Percentiles rank a stretch among this genome's conserved stretches.
Conservation (phyloP, 768 basidiomycete species). For the Hypholoma fasciculare region DNA sequence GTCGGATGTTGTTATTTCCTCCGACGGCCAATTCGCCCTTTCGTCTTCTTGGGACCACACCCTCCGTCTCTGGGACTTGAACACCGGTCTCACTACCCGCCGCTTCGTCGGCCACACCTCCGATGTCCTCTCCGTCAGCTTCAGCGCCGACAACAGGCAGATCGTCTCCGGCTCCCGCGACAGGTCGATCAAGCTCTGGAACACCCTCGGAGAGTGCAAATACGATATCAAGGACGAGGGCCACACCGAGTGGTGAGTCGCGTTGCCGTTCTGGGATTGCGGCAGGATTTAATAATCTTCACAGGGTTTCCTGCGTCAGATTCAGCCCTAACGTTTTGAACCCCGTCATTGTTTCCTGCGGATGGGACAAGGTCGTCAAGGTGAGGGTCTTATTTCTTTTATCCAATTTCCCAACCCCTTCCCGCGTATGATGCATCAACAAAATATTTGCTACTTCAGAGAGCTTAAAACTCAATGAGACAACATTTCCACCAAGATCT, state of each 20-base stretch:
- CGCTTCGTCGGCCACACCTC: conserved; percentile 98
- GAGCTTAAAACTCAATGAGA: conserved; percentile 68
- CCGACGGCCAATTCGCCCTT: conserved; percentile 98
- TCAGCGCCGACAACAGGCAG: conserved; percentile 99
- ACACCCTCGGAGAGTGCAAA: conserved; percentile 99
- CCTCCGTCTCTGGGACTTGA: conserved; percentile 98
- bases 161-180: conserved; percentile 99
- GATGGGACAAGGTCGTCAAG: conserved; percentile 99
- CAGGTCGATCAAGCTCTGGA: conserved; percentile 98
- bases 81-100: conserved; percentile 94
- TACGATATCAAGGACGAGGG: conserved; percentile 99
- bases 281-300: conserved; percentile 4
- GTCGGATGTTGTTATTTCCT: conserved; percentile 97
- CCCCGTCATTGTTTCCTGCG: conserved; percentile 98
- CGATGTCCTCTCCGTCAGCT: conserved; percentile 98
- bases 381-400: conserved; percentile 44
- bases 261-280: conserved; percentile 14
- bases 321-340: conserved; percentile 98
- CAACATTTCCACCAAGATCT: conserved; percentile 85
- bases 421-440: conserved; percentile 32
- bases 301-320: conserved; percentile 97
- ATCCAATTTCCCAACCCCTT: not conserved
- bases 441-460: conserved; percentile 92
- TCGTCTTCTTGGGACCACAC: conserved; percentile 99
- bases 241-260: conserved; percentile 85